phyloP scores from a whole-genome alignment of 495 filamentous ascomycete genomes.

The Penicillium bovifimosum region DNA sequence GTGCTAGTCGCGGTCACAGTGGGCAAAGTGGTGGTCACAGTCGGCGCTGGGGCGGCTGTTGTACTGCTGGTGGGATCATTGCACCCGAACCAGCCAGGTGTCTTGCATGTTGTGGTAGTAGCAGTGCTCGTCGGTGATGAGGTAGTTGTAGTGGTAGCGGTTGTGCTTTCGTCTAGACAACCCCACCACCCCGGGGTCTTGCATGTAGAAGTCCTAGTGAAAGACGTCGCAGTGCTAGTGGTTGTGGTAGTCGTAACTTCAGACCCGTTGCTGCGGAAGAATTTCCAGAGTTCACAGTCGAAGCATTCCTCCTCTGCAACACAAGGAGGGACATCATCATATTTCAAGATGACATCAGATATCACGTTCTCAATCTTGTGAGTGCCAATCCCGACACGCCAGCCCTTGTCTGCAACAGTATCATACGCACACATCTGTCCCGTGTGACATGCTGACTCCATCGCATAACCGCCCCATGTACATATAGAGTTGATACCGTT shows the following conservation, averaged over 20 bases:
- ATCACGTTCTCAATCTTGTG: conserved; percentile 86
- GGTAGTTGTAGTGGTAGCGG: conserved; percentile 45
- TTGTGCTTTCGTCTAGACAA: conserved; percentile 56
- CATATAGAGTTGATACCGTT: conserved; percentile 83
- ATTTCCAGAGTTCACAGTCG: conserved; percentile 82
- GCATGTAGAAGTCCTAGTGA: conserved; percentile 76
- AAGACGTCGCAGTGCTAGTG: conserved; percentile 48
- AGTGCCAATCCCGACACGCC: conserved; percentile 77
- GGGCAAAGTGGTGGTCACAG: conserved; percentile 21
- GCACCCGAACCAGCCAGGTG: conserved; percentile 63
- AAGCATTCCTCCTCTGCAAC: conserved; percentile 53
- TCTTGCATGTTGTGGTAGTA: conserved; percentile 79
- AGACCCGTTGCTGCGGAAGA: conserved; percentile 82
- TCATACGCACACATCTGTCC: conserved; percentile 87
- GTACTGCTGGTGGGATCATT: conserved; percentile 42
- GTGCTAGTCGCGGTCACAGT: conserved; percentile 29
- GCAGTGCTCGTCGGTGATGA: conserved; percentile 52
- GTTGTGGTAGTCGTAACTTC: conserved; percentile 62
- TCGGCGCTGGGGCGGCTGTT: conserved; percentile 12
- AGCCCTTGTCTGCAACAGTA: conserved; percentile 81
- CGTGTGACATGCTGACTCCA: conserved; percentile 88
- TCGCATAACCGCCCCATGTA: conserved; percentile 87
- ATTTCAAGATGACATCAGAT: conserved; percentile 73
- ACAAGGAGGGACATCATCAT: conserved; percentile 73
- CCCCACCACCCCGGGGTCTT: conserved; percentile 75